phyloP scores from a whole-genome alignment of 768 basidiomycete genomes.

The Lenzites betulinus region DNA sequence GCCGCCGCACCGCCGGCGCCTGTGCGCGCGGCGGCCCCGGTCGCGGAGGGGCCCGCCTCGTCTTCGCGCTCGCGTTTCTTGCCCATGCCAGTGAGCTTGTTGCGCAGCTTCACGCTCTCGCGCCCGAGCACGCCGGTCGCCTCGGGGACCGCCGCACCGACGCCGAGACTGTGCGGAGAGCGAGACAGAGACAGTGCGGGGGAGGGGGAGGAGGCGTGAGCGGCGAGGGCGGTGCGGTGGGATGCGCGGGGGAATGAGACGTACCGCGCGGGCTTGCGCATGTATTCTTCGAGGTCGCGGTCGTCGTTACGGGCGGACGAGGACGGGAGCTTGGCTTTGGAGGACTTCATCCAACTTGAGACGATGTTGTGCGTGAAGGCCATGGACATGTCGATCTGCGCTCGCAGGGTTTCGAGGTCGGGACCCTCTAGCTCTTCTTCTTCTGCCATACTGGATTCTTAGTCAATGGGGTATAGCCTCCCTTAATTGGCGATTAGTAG shows the following conservation, averaged over 20 bases:
- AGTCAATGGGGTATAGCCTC: too few species aligned
- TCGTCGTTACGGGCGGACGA: constrained; percentile 27
- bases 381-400: constrained; percentile 82
- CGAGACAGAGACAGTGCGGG: background rate
- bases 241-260: constrained; percentile 18
- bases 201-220: constrained; percentile 3
- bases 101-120: constrained; percentile 64
- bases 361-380: constrained; percentile 73
- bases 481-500: too few species aligned
- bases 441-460: constrained; percentile 6
- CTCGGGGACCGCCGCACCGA: constrained; percentile 66
- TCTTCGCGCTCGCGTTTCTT: constrained; percentile 51
- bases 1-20: constrained; percentile 9
- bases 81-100: constrained; percentile 52
- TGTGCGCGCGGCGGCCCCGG: constrained; percentile 28
- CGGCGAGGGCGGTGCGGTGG: constrained; percentile 5
- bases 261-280: constrained; percentile 73
- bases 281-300: constrained; percentile 63
- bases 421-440: constrained; percentile 61
- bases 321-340: constrained; percentile 28
- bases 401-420: constrained; percentile 70
- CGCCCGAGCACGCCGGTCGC: constrained; percentile 43
- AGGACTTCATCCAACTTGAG: constrained; percentile 74
- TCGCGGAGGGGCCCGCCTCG: constrained; percentile 27
- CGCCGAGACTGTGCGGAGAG: constrained; percentile 60